Evolutionary conservation across 441 rosid genomes (phyloP).

Genomic region (Gossypium trilobum): DNA sequence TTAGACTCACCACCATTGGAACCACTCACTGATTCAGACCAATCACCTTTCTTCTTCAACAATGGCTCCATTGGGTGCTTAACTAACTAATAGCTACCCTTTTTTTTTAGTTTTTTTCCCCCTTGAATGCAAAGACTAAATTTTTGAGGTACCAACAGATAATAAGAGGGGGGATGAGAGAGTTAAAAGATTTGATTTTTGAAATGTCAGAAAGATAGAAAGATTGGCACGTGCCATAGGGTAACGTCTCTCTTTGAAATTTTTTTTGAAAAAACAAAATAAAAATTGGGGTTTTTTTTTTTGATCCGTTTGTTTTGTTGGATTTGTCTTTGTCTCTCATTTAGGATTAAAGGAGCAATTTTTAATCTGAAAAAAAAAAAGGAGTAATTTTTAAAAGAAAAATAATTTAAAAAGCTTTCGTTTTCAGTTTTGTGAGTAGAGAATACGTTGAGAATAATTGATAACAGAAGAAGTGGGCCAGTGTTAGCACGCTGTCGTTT

Average conservation of each 20-base stretch:
- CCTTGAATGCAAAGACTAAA: not conserved
- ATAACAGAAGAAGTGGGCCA: slow-evolving; percentile 9
- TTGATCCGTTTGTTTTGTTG: not conserved
- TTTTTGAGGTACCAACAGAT: not conserved
- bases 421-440: slow-evolving; percentile 12
- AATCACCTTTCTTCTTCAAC: slow-evolving; percentile 31
- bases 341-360: not conserved
- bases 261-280: no score
- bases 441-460: slow-evolving; percentile 30
- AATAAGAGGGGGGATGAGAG: not conserved
- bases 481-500: not conserved
- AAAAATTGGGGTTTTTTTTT: not conserved
- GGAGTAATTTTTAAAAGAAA: no score
- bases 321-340: not conserved
- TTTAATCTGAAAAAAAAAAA: not conserved
- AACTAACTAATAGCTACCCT: not conserved
- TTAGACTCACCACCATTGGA: slow-evolving; percentile 7
- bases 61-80: slow-evolving; percentile 34
- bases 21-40: slow-evolving; percentile 26
- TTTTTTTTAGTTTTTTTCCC: no score
- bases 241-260: slow-evolving; percentile 38
- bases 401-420: not conserved
- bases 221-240: slow-evolving; percentile 26
- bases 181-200: slow-evolving; percentile 13
- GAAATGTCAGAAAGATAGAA: slow-evolving; percentile 4